These are phyloP conservation scores for Suhomyces taliae DNA, from an alignment of 1,139 yeast species.

Conservation along the genomic window DNA sequence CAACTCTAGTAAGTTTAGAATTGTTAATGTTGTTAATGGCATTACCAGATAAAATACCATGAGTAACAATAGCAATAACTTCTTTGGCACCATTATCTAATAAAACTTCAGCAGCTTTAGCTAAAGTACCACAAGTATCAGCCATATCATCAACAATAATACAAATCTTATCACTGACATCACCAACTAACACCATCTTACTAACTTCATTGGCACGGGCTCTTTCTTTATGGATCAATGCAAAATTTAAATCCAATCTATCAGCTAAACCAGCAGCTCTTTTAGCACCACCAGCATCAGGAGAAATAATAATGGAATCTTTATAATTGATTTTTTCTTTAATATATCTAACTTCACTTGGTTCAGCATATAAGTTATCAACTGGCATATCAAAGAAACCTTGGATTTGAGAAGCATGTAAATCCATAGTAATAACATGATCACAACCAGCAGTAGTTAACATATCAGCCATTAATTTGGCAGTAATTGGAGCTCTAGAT, in stretches of 20 bases:
- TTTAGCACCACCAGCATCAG: slow-evolving; percentile 99
- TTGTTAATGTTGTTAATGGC: slow-evolving; percentile 83
- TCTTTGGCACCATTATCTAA: slow-evolving; percentile 76
- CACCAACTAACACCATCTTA: slow-evolving; percentile 95
- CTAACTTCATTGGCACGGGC: slow-evolving; percentile 93
- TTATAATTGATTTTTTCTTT: slow-evolving; percentile 65
- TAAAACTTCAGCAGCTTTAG: slow-evolving; percentile 91
- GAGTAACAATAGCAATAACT: slow-evolving; percentile 94
- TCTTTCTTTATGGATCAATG: slow-evolving; percentile 94
- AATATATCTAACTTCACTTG: slow-evolving; percentile 86
- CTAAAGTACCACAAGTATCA: slow-evolving; percentile 95
- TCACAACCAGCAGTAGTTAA: slow-evolving; percentile 94
- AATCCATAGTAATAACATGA: slow-evolving; percentile 96
- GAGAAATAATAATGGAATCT: slow-evolving; percentile 81
- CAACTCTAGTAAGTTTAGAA: slow-evolving; percentile 74
- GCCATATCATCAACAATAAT: slow-evolving; percentile 97
- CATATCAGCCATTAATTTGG: slow-evolving; percentile 94
- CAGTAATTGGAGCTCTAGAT: slow-evolving; percentile 95
- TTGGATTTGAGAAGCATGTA: slow-evolving; percentile 96
- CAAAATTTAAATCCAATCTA: slow-evolving; percentile 87
- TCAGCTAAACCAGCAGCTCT: slow-evolving; percentile 97
- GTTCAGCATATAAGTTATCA: slow-evolving; percentile 94
- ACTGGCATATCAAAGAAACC: slow-evolving; percentile 97
- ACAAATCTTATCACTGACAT: slow-evolving; percentile 84
- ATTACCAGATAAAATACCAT: slow-evolving; percentile 86